Base-by-base conservation (phyloP, 2,329 filamentous ascomycete species). In the Nigrospora sphaerica region DNA sequence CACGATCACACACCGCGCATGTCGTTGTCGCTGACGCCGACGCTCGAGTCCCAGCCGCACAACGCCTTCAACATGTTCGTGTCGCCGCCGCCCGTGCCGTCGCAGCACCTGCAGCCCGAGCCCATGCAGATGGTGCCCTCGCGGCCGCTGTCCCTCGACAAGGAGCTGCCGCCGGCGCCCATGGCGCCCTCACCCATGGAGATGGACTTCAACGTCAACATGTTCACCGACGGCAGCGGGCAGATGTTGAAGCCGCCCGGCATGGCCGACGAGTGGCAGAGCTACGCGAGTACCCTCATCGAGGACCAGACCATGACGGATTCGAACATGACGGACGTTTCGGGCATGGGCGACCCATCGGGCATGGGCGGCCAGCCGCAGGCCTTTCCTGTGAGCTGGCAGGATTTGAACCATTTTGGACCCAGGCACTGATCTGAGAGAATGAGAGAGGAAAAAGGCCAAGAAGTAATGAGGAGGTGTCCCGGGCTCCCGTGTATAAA, bases 151-250 rank as follows among this genome's bases (percentile, higher is more conserved):
- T 52, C 50, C 4, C 32, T 52, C 14, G 43, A 52, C 45, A 52
- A 52, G 46, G 50, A 49, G 39, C 44, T 52, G 19, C 50, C 50
- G 23, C 50, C 50, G 12, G 50, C 48, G 39, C 50, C 50, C 17
- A 36, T 50, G 19, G 36, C 45, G 32, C 41, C 49, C 31, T 49
- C 47, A 28, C 47, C 49, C 14, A 51, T 52, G 50, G 48, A 52
- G 31, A 40, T 50, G 38, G 48, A 50, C 40, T 50, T 48, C 37
- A 45, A 44, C 40, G 36, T 48, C 33, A 32, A 46, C 19, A 48
- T 52, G 42, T 52, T 44, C 32, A 40, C 28, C 7, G 18, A 18
- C 42, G 44, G 35, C 23, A 42, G 44, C 36, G 47, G 42, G 18
- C 33, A 44, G 34, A 38, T 52, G 33, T 35, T 52, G 45, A 47